Evolutionary conservation across 345 rosid species (phyloP).

Genomic region (Balakata baccata): DNA sequence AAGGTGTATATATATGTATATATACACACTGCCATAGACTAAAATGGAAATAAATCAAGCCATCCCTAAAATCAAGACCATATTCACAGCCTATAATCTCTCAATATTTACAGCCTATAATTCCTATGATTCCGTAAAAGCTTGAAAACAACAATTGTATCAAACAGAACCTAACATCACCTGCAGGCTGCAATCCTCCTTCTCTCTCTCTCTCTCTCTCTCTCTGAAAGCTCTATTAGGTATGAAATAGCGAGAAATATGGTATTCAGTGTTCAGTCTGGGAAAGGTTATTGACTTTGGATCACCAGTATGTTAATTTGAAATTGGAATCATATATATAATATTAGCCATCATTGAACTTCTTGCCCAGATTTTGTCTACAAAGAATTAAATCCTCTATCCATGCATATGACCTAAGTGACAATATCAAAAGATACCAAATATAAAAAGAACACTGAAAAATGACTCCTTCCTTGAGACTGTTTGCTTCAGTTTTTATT

Average conservation of each 20-base stretch:
- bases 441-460: background rate
- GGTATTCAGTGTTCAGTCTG: background rate
- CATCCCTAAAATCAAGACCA: too few species aligned
- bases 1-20: too few species aligned
- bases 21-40: too few species aligned
- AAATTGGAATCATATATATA: background rate
- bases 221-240: background rate
- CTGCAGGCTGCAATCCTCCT: background rate
- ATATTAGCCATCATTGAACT: background rate
- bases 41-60: too few species aligned
- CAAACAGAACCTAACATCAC: constrained; percentile 1
- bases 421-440: background rate
- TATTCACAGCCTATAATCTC: too few species aligned
- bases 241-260: background rate
- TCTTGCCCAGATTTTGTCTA: background rate
- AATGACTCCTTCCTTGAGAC: background rate
- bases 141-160: background rate
- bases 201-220: background rate
- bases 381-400: background rate
- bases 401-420: background rate
- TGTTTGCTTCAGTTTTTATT: background rate
- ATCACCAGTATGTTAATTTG: background rate
- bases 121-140: too few species aligned
- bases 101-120: too few species aligned
- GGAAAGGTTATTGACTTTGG: background rate